Base-by-base conservation (phyloP, 2,329 filamentous ascomycete genomes). In the Colletotrichum costaricense region DNA sequence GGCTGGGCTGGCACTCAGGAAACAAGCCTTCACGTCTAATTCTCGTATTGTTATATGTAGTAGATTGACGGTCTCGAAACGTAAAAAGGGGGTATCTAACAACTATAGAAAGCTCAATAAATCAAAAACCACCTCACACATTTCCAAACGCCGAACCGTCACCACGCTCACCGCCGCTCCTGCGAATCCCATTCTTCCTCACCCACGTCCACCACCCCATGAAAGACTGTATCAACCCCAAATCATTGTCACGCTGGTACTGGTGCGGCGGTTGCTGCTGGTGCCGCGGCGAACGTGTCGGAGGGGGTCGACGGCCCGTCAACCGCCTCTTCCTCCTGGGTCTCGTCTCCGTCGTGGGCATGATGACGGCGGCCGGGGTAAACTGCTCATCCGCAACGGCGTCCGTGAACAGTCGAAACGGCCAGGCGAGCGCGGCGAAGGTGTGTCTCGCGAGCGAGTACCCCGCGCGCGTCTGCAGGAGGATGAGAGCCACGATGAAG, bases 401-500 rank as follows among this genome's bases (percentile, higher is more conserved):
- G 2, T 58, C 5, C 5, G 30, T 6, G 4, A 72, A 42, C 3
- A 57, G 42, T 2, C 58, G 65, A 12, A 72, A 63, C 24, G 69
- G 69, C 69, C 69, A 73, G 4, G 22, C 28, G 24, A 73, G 33
- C n/a, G 33, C 55, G 16, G 42, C 42, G 3, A 71, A 56, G 2
- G 67, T 38, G 35, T 73, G 67, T 33, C 33, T 67, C 35, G 72
- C 72, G 2, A 75, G 58, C 12, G 72, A 67, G 35, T 74, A 75
- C 9, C 74, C 85, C 24, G 80, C 79, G 30, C 82, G 80, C 7
- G 83, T 86, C 67, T 88, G 86, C 42, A 88, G 78, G 35, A 86
- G 80, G 46, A 85, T 81, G 69, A 88, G 82, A 26, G 87, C 79
- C 28, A 87, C 74, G 77, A 88, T 85, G 75, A 88, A 88, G 26